phyloP scores from a whole-genome alignment of 768 basidiomycete species.

The Tubosaeta sp. region DNA sequence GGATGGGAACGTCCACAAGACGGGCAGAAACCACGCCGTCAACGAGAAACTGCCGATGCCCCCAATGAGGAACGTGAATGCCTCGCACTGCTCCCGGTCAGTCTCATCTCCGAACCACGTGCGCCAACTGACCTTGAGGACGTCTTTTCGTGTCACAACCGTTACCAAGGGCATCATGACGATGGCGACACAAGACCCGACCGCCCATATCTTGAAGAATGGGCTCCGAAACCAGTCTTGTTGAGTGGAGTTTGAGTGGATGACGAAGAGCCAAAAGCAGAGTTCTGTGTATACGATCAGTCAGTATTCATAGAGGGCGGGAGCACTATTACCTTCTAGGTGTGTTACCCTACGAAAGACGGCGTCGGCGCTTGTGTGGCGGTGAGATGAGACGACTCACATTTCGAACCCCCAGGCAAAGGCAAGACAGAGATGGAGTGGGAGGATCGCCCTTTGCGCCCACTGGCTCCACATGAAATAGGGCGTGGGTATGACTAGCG shows the following conservation, averaged over 20 bases:
- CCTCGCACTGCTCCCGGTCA: slow-evolving; percentile 51
- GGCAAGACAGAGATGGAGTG: slow-evolving; percentile 60
- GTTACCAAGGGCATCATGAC: slow-evolving; percentile 69
- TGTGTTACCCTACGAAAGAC: slow-evolving; percentile 60
- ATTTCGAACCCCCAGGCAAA: slow-evolving; percentile 73
- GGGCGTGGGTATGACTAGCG: slow-evolving; percentile 62
- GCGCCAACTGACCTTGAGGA: slow-evolving; percentile 46
- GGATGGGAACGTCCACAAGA: slow-evolving; percentile 66
- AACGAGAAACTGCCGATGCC: slow-evolving; percentile 63
- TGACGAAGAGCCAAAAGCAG: slow-evolving; percentile 84
- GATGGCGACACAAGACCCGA: slow-evolving; percentile 58
- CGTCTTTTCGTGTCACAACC: slow-evolving; percentile 55
- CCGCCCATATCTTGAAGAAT: slow-evolving; percentile 72
- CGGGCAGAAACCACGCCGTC: slow-evolving; percentile 71
- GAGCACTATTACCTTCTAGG: slow-evolving; percentile 54
- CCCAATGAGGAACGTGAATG: slow-evolving; percentile 65
- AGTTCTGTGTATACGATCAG: slow-evolving; percentile 46
- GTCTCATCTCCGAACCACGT: neutral
- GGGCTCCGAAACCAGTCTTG: slow-evolving; percentile 74
- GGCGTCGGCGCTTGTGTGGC: neutral
- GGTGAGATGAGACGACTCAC: slow-evolving; percentile 37
- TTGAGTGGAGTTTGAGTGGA: slow-evolving; percentile 57
- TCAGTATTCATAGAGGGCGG: neutral
- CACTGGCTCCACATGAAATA: slow-evolving; percentile 49
- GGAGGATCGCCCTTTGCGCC: slow-evolving; percentile 52